Evolutionary conservation across 2,329 filamentous ascomycete species (phyloP).

Genomic region (Cercospora sp.): DNA sequence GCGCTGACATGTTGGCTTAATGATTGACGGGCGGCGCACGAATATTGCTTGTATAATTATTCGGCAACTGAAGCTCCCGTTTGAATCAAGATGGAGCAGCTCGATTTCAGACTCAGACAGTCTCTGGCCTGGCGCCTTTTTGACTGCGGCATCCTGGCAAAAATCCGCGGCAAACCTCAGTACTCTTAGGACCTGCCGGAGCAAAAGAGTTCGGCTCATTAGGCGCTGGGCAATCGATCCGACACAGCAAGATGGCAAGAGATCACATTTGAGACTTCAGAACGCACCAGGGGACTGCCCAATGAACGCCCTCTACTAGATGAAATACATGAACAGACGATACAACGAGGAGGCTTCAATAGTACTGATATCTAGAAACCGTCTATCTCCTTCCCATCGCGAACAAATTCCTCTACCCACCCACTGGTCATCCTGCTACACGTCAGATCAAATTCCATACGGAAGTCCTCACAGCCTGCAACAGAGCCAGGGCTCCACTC

Average conservation of each 20-base stretch:
- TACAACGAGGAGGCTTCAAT: neutral
- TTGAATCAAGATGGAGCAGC: neutral
- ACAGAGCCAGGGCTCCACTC: neutral
- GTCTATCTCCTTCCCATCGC: neutral
- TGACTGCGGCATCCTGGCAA: neutral
- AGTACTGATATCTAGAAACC: neutral
- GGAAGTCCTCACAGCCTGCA: neutral
- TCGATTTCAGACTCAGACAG: neutral
- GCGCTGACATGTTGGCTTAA: neutral
- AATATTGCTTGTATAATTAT: neutral
- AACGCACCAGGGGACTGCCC: neutral
- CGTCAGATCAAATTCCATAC: neutral
- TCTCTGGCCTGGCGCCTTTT: neutral
- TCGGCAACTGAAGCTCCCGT: neutral
- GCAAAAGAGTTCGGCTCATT: neutral
- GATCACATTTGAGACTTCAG: neutral
- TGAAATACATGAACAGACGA: neutral
- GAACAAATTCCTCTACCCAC: neutral
- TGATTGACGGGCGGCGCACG: neutral
- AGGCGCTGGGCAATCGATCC: neutral
- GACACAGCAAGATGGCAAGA: neutral
- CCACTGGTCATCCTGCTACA: neutral
- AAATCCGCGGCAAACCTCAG: neutral
- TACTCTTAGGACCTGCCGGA: neutral
- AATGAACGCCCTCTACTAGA: neutral